These are phyloP conservation scores for Metschnikowia picachoensis DNA, from an alignment of 805 yeast species.

Conservation along the genomic window DNA sequence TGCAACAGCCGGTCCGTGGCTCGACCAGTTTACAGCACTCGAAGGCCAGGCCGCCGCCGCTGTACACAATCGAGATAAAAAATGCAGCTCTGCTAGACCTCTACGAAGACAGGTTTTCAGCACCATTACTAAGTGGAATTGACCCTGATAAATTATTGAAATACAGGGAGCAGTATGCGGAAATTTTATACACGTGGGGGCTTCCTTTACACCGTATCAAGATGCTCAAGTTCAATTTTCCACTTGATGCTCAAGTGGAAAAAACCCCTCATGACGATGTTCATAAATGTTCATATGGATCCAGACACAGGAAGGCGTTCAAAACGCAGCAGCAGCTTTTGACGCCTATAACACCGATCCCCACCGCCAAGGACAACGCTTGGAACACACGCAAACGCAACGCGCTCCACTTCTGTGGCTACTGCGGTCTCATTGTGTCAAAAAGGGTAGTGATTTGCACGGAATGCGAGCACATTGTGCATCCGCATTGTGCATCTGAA, in stretches of 20 bases:
- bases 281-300: conserved; percentile 35
- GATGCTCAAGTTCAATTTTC: conserved; percentile 64
- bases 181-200: conserved; percentile 78
- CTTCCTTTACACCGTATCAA: conserved; percentile 76
- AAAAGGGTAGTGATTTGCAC: conserved; percentile 66
- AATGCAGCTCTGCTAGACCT: conserved; percentile 44
- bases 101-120: conserved; percentile 39
- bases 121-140: conserved; percentile 38
- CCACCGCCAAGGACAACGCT: conserved; percentile 21
- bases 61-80: conserved; percentile 45
- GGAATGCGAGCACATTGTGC: conserved; percentile 74
- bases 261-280: conserved; percentile 23
- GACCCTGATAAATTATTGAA: conserved; percentile 33
- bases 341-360: conserved; percentile 24
- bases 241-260: conserved; percentile 14
- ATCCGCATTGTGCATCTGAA: conserved; percentile 67
- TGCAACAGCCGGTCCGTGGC: conserved; percentile 1
- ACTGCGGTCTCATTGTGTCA: conserved; percentile 58
- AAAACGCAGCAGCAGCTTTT: conserved; percentile 21
- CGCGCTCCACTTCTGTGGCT: conserved; percentile 49
- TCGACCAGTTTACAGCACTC: not conserved
- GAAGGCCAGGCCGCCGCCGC: conserved; percentile 15
- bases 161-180: conserved; percentile 70
- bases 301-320: conserved; percentile 21
- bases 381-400: conserved; percentile 30